These are phyloP conservation scores for Cucurbita pepo DNA, from an alignment of 306 rosid genomes.

Conservation along the genomic window DNA sequence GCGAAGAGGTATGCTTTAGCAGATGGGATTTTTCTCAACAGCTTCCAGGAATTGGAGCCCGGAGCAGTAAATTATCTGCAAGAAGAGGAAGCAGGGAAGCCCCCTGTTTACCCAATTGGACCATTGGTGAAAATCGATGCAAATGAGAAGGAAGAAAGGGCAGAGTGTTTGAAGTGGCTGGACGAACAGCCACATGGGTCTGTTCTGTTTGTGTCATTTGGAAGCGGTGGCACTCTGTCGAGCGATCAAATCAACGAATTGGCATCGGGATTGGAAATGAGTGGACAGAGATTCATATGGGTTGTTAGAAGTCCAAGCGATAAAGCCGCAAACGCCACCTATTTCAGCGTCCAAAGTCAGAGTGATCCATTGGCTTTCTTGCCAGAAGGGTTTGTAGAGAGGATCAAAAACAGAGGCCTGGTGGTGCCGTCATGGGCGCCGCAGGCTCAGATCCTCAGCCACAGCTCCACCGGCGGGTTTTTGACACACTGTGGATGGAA, in stretches of 20 bases:
- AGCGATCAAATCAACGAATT: slow-evolving; percentile 17
- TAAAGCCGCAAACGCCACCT: slow-evolving; percentile 17
- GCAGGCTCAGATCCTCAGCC: slow-evolving; percentile 43
- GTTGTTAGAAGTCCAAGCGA: slow-evolving; percentile 28
- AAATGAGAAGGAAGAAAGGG: not conserved
- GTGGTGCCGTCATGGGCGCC: slow-evolving; percentile 66
- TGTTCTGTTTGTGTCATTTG: slow-evolving; percentile 24
- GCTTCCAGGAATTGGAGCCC: slow-evolving; percentile 50
- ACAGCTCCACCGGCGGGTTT: slow-evolving; percentile 49
- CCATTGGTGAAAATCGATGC: slow-evolving; percentile 24
- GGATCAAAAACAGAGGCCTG: slow-evolving; percentile 27
- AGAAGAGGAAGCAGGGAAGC: slow-evolving; percentile 16
- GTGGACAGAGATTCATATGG: slow-evolving; percentile 29
- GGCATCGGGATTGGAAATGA: slow-evolving; percentile 28
- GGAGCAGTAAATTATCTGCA: slow-evolving; percentile 17
- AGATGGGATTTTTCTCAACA: slow-evolving; percentile 35
- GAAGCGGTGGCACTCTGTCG: slow-evolving; percentile 34
- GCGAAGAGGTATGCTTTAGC: slow-evolving; percentile 23
- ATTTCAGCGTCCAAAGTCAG: slow-evolving; percentile 20
- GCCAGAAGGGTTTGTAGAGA: slow-evolving; percentile 45
- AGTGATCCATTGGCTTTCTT: slow-evolving; percentile 23
- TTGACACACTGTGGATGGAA: slow-evolving; percentile 84
- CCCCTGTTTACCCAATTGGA: slow-evolving; percentile 46
- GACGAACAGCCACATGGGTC: slow-evolving; percentile 31
- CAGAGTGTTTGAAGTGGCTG: slow-evolving; percentile 26